These are phyloP conservation scores for Colletotrichum eremochloae DNA, from an alignment of 2,329 filamentous ascomycete species.

Conservation along the genomic window DNA sequence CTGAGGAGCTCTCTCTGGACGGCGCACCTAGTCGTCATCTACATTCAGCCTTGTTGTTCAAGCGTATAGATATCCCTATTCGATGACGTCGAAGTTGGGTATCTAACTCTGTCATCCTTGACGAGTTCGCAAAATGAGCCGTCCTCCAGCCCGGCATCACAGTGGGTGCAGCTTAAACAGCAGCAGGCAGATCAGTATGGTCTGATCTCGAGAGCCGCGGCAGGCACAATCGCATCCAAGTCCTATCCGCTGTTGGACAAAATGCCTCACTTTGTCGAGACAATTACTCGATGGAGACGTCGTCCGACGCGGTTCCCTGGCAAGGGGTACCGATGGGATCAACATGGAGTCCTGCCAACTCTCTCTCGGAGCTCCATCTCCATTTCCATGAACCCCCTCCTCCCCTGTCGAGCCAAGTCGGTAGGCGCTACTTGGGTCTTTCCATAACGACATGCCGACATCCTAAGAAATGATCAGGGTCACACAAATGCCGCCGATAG, in stretches of 20 bases:
- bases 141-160: not conserved
- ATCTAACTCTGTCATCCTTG: not conserved
- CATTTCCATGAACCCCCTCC: not conserved
- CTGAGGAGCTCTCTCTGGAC: not conserved
- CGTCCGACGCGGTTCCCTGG: not conserved
- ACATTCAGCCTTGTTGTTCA: conserved; percentile 4
- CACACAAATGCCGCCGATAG: conserved; percentile 5
- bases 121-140: not conserved
- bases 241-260: not conserved
- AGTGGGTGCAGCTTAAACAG: not conserved
- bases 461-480: conserved; percentile 32
- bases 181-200: conserved; percentile 3
- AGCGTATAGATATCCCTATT: not conserved
- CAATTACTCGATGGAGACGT: conserved; percentile 10
- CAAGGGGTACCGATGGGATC: conserved; percentile 16
- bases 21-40: not conserved
- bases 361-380: not conserved
- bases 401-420: not conserved
- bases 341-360: conserved; percentile 13
- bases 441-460: not conserved
- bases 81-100: not conserved
- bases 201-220: conserved; percentile 3
- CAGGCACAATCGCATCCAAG: not conserved
- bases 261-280: conserved; percentile 21
- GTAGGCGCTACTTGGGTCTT: not conserved